phyloP scores from a whole-genome alignment of 129 eudicot genomes.

The Tanacetum coccineum region DNA sequence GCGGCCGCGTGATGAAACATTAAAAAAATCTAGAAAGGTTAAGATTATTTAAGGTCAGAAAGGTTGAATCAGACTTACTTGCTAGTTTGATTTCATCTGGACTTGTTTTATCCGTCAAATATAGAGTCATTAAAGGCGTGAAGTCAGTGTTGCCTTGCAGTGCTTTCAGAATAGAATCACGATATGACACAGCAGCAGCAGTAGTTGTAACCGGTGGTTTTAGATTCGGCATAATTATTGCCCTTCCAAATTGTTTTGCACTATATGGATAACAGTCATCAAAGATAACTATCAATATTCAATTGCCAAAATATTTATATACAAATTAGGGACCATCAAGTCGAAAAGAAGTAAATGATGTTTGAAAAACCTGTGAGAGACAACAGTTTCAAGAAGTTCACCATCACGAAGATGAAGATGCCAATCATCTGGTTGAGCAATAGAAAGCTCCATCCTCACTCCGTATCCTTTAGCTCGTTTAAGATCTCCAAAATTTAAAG shows the following conservation, averaged over 20 bases:
- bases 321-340: neutral
- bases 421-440: slow-evolving; percentile 97
- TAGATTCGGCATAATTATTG: slow-evolving; percentile 93
- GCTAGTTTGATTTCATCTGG: slow-evolving; percentile 90
- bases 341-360: slow-evolving; percentile 13
- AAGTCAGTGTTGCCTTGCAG: slow-evolving; percentile 59
- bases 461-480: slow-evolving; percentile 28
- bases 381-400: slow-evolving; percentile 81
- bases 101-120: slow-evolving; percentile 80
- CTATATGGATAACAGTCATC: slow-evolving; percentile 30
- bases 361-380: slow-evolving; percentile 63
- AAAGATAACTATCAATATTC: slow-evolving; percentile 7
- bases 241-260: slow-evolving; percentile 80
- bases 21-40: neutral
- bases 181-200: slow-evolving; percentile 68
- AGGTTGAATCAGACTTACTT: slow-evolving; percentile 46
- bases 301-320: neutral
- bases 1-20: neutral
- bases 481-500: slow-evolving; percentile 23
- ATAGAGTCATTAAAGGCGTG: slow-evolving; percentile 91
- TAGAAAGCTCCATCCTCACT: slow-evolving; percentile 68
- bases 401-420: slow-evolving; percentile 99
- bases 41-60: neutral
- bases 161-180: slow-evolving; percentile 60
- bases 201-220: slow-evolving; percentile 90